Percentiles rank a stretch among this genome's conserved stretches.
These are phyloP conservation scores for Hymenoscyphus scutula DNA, from an alignment of 2,329 filamentous ascomycete genomes.

Conservation along the genomic window DNA sequence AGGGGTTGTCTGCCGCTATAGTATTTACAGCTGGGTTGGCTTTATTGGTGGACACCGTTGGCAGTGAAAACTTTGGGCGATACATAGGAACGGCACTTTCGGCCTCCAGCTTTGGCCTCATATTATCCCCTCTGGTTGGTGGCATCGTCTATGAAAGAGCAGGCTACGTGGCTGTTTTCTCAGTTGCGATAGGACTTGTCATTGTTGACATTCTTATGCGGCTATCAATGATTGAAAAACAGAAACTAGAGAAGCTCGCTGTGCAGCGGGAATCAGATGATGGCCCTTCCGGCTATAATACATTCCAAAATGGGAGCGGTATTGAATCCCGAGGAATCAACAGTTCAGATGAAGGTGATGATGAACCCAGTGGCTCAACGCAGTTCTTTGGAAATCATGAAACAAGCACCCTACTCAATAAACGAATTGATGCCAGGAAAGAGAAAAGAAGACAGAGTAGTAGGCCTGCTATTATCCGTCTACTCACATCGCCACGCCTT, in stretches of 20 bases:
- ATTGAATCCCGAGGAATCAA: background rate
- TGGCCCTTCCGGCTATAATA: background rate
- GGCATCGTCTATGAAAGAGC: slow-evolving; percentile 55
- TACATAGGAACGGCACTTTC: slow-evolving; percentile 59
- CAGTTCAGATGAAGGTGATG: background rate
- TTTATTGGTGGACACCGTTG: slow-evolving; percentile 66
- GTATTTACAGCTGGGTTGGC: slow-evolving; percentile 72
- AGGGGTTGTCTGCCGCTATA: slow-evolving; percentile 65
- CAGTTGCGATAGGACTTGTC: slow-evolving; percentile 53
- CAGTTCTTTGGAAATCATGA: background rate
- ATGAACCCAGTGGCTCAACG: too few relatives aligned
- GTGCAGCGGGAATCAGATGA: slow-evolving; percentile 36
- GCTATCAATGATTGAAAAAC: slow-evolving; percentile 54
- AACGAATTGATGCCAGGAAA: background rate
- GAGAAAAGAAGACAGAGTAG: background rate
- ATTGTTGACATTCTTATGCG: slow-evolving; percentile 52
- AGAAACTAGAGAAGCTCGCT: slow-evolving; percentile 44
- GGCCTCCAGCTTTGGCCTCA: slow-evolving; percentile 53
- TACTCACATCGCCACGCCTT: slow-evolving; percentile 32
- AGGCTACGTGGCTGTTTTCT: slow-evolving; percentile 59
- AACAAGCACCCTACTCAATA: background rate
- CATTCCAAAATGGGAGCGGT: background rate
- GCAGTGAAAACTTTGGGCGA: slow-evolving; percentile 56
- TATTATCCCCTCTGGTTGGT: slow-evolving; percentile 55
- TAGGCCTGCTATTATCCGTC: slow-evolving; percentile 20